A percentile compares a stretch with the other conserved stretches of the same genome.
Evolutionary conservation across 2,329 filamentous ascomycete genomes (phyloP).

Genomic region (Pochonia chlamydosporia): DNA sequence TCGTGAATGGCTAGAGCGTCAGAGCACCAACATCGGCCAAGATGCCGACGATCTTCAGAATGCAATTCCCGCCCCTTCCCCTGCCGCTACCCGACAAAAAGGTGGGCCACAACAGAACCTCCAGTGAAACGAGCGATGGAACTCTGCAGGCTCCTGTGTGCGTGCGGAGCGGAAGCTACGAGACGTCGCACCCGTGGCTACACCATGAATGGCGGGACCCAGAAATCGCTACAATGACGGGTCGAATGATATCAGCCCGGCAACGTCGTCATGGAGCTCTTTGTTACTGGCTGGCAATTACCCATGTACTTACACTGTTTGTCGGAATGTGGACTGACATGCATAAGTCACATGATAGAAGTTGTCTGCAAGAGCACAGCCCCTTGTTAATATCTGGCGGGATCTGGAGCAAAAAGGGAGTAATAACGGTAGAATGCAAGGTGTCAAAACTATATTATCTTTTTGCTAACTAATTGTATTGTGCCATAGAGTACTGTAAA

Average conservation of each 20-base stretch:
- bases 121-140: slow-evolving; percentile 1
- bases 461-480: too few species aligned
- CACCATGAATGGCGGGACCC: background rate
- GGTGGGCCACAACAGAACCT: background rate
- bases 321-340: background rate
- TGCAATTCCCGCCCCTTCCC: background rate
- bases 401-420: too few species aligned
- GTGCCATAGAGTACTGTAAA: too few species aligned
- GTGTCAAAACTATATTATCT: too few species aligned
- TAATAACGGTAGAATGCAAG: too few species aligned
- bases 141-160: background rate
- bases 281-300: background rate
- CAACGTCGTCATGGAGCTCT: background rate
- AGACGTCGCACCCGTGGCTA: background rate
- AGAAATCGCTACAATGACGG: background rate
- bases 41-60: slow-evolving; percentile 31
- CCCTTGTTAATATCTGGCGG: too few species aligned
- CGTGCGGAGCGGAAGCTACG: background rate
- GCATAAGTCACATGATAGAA: background rate
- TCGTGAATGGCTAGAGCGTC: slow-evolving; percentile 48
- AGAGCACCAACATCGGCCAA: slow-evolving; percentile 43
- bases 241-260: background rate
- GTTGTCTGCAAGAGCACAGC: too few species aligned
- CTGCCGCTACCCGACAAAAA: background rate
- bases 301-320: background rate